Evolutionary conservation across 179 eudicot species (phyloP).

Genomic region (Spergularia azorica): DNA sequence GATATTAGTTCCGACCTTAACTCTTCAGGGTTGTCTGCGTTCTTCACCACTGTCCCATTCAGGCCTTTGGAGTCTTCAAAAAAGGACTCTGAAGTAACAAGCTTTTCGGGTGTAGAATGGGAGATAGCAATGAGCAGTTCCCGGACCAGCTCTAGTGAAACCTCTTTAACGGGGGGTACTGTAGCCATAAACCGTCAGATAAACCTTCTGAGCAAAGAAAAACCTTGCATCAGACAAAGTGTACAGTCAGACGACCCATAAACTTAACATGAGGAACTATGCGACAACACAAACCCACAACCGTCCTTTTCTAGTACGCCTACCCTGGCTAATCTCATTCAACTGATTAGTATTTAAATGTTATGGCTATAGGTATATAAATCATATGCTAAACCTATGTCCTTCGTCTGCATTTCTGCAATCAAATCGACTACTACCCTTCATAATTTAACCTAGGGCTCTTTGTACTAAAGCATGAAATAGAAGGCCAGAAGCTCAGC

Average conservation of each 20-base stretch:
- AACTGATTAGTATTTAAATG: too few species aligned
- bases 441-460: background rate
- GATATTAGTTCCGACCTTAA: conserved; percentile 19
- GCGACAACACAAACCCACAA: background rate
- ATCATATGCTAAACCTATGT: too few species aligned
- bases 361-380: too few species aligned
- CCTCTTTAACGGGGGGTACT: conserved; percentile 7
- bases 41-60: conserved; percentile 1
- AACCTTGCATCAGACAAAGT: background rate
- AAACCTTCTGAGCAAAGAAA: conserved; percentile 5
- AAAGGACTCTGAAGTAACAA: background rate
- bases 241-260: background rate
- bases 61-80: background rate
- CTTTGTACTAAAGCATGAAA: background rate
- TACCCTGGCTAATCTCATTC: too few species aligned
- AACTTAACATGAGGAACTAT: background rate
- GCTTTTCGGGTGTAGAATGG: conserved; percentile 17
- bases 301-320: too few species aligned
- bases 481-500: background rate
- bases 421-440: background rate
- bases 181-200: conserved; percentile 20
- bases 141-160: conserved; percentile 12
- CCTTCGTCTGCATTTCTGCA: too few species aligned
- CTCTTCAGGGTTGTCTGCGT: conserved; percentile 1
- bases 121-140: conserved; percentile 28